Conservation (phyloP, 495 filamentous ascomycete species). For the Penicillium nucicola region DNA sequence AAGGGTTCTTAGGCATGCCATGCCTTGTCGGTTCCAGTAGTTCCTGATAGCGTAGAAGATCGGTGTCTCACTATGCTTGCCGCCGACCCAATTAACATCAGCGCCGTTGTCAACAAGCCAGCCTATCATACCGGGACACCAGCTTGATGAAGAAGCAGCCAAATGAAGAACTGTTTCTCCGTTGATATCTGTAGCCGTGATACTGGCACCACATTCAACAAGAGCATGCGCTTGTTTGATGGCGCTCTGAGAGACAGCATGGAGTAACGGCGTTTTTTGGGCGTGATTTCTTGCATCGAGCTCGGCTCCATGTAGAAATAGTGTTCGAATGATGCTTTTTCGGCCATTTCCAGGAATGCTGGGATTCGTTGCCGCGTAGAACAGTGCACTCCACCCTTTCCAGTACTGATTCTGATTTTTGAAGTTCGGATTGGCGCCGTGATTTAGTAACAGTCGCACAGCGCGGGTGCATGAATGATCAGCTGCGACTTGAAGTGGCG, state of each 20-base stretch:
- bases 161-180: background rate
- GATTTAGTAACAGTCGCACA: background rate
- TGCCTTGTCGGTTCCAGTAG: too few species aligned
- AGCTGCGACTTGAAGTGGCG: constrained; percentile 7
- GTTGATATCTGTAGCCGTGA: background rate
- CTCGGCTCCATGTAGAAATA: background rate
- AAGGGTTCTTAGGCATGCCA: too few species aligned
- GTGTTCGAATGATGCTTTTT: background rate
- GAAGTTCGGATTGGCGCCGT: constrained; percentile 3
- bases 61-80: too few species aligned
- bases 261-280: background rate
- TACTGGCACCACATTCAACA: background rate
- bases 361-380: constrained; percentile 1
- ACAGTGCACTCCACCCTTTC: constrained; percentile 5
- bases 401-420: background rate
- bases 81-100: too few species aligned
- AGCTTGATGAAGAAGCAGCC: background rate
- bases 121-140: background rate
- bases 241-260: background rate
- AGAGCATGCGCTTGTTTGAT: background rate
- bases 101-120: too few species aligned
- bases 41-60: too few species aligned
- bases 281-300: background rate
- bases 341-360: background rate
- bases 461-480: constrained; percentile 3